Evolutionary conservation across 495 filamentous ascomycete genomes (phyloP).

Genomic region (Penicillium atrosanguineum): DNA sequence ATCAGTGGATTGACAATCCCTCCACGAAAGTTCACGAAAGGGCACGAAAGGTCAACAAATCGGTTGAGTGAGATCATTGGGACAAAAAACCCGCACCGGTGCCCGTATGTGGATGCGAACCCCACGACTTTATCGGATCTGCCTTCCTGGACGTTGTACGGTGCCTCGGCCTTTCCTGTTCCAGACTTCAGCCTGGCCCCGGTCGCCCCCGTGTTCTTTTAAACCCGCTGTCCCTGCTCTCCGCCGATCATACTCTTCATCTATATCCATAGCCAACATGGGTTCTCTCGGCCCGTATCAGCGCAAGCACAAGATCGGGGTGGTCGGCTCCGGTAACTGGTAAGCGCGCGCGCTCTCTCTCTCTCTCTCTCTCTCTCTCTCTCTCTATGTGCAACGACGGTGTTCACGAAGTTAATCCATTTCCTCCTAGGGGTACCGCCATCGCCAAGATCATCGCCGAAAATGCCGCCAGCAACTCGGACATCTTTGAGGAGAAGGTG

Average conservation of each 20-base stretch:
- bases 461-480: slow-evolving; percentile 72
- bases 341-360: slow-evolving; percentile 34
- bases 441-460: slow-evolving; percentile 97
- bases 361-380: not conserved
- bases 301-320: slow-evolving; percentile 88
- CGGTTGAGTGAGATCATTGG: not conserved
- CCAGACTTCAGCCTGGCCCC: slow-evolving; percentile 13
- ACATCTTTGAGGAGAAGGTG: slow-evolving; percentile 82
- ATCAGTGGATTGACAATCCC: not conserved
- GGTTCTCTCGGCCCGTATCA: slow-evolving; percentile 41
- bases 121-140: slow-evolving; percentile 19
- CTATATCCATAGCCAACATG: slow-evolving; percentile 30
- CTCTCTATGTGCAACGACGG: not conserved
- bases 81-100: not conserved
- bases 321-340: slow-evolving; percentile 98
- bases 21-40: not conserved
- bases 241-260: slow-evolving; percentile 23
- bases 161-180: slow-evolving; percentile 28
- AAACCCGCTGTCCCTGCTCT: slow-evolving; percentile 12
- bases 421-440: slow-evolving; percentile 71
- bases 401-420: slow-evolving; percentile 3
- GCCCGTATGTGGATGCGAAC: slow-evolving; percentile 14
- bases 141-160: slow-evolving; percentile 19
- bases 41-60: not conserved
- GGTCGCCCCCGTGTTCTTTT: slow-evolving; percentile 23